These are phyloP conservation scores for Miamiensis avidus DNA, from an alignment of 169 alveolate genomes.

Conservation along the genomic window DNA sequence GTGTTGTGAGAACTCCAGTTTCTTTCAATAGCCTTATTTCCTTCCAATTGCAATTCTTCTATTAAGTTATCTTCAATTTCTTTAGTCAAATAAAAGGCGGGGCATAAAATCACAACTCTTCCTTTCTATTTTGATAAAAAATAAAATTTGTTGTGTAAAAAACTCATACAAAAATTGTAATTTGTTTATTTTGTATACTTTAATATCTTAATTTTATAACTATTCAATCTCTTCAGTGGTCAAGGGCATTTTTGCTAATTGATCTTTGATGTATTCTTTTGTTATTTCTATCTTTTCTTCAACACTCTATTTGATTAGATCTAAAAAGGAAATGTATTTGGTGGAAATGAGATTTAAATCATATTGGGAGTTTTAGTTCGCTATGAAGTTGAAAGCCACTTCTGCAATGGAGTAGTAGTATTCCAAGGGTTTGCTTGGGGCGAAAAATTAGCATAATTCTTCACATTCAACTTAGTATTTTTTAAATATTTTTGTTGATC, in stretches of 20 bases:
- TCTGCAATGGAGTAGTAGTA: conserved; percentile 64
- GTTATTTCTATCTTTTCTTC: conserved; percentile 47
- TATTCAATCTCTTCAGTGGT: not conserved
- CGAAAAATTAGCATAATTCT: conserved; percentile 43
- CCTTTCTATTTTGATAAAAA: too few relatives aligned
- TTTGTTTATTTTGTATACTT: not conserved
- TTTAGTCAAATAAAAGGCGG: not conserved
- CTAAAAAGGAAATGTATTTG: not conserved
- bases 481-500: not conserved
- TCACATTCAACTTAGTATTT: conserved; percentile 10
- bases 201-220: not conserved
- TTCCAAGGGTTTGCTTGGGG: conserved; percentile 63
- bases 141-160: too few relatives aligned
- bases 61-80: not conserved
- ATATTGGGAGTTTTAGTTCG: conserved; percentile 19
- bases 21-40: too few relatives aligned
- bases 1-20: too few relatives aligned
- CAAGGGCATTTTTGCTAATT: conserved; percentile 5
- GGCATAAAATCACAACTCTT: not conserved
- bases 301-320: conserved; percentile 23
- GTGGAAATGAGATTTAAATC: conserved; percentile 40
- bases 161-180: too few relatives aligned
- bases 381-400: conserved; percentile 60
- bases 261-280: conserved; percentile 17
- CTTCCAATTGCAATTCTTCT: not conserved